Evolutionary conservation across 1,284 basidiomycete genomes (phyloP).

Genomic region (Ganoderma multipileum): DNA sequence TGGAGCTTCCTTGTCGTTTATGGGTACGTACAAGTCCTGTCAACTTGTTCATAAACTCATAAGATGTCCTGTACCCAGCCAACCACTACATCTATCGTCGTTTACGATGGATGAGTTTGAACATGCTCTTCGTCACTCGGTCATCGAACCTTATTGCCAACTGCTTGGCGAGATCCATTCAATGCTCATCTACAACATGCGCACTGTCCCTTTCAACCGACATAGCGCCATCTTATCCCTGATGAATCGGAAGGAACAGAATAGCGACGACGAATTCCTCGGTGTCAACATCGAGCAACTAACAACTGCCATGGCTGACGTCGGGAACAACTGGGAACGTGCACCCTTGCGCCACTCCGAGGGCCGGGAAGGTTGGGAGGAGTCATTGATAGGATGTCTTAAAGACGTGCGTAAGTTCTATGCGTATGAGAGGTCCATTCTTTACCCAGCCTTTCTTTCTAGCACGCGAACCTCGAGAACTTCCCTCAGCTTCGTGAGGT

Average conservation of each 20-base stretch:
- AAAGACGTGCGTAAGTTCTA: slow-evolving; percentile 75
- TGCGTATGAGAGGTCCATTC: slow-evolving; percentile 17
- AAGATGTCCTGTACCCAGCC: slow-evolving; percentile 50
- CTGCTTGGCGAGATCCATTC: slow-evolving; percentile 91
- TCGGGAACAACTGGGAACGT: slow-evolving; percentile 84
- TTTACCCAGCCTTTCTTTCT: slow-evolving; percentile 14
- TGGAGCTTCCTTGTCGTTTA: slow-evolving; percentile 96
- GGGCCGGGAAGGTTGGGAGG: slow-evolving; percentile 83
- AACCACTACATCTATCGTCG: slow-evolving; percentile 87
- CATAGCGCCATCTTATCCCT: slow-evolving; percentile 77
- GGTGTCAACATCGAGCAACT: slow-evolving; percentile 68
- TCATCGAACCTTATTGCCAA: slow-evolving; percentile 72
- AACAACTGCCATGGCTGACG: slow-evolving; percentile 68
- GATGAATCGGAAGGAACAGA: slow-evolving; percentile 53
- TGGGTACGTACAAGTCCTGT: slow-evolving; percentile 65
- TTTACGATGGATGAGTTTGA: slow-evolving; percentile 96
- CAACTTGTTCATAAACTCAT: background rate
- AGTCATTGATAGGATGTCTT: slow-evolving; percentile 84
- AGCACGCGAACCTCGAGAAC: slow-evolving; percentile 81
- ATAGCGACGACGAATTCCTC: slow-evolving; percentile 46
- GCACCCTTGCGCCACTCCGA: slow-evolving; percentile 71
- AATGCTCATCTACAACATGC: slow-evolving; percentile 86
- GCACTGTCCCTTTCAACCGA: slow-evolving; percentile 76
- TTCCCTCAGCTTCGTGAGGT: slow-evolving; percentile 81
- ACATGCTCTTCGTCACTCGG: slow-evolving; percentile 81